Evolutionary conservation across 83 land plant genomes (phyloP).

Genomic region (Isoetes engelmannii): DNA sequence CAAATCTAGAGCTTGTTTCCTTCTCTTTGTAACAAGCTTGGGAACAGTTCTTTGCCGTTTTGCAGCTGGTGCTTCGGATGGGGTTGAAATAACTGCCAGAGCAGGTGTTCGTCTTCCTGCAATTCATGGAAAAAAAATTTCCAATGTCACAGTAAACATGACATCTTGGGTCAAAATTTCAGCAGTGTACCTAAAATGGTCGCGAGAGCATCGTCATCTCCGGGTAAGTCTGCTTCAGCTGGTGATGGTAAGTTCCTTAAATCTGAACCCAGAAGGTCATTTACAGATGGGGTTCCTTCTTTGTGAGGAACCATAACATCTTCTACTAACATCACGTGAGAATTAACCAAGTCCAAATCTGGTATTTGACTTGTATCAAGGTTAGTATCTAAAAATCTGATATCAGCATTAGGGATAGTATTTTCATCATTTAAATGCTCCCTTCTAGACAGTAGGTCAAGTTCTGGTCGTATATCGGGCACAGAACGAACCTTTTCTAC

Average conservation of each 20-base stretch:
- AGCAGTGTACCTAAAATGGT: slow-evolving; percentile 19
- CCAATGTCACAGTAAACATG: background rate
- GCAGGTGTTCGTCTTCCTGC: slow-evolving; percentile 57
- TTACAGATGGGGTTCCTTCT: slow-evolving; percentile 15
- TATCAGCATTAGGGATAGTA: background rate
- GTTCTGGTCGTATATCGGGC: background rate
- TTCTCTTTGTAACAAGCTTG: slow-evolving; percentile 39
- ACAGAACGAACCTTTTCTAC: slow-evolving; percentile 23
- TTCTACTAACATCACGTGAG: slow-evolving; percentile 15
- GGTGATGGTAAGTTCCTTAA: too few relatives aligned
- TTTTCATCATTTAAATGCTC: slow-evolving; percentile 15
- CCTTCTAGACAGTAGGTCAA: slow-evolving; percentile 17
- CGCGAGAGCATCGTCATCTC: slow-evolving; percentile 27
- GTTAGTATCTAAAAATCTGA: background rate
- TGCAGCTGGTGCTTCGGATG: slow-evolving; percentile 18
- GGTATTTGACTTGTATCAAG: background rate
- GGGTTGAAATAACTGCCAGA: slow-evolving; percentile 54
- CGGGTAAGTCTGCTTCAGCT: slow-evolving; percentile 18
- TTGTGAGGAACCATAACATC: slow-evolving; percentile 6
- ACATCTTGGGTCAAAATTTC: background rate
- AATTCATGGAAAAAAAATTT: background rate
- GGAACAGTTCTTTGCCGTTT: slow-evolving; percentile 24
- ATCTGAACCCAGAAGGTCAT: too few relatives aligned
- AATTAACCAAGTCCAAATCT: slow-evolving; percentile 13
- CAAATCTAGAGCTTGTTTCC: slow-evolving; percentile 74